Evolutionary conservation across 2,329 filamentous ascomycete species (phyloP).

Genomic region (Sphaerostilbella broomeana): DNA sequence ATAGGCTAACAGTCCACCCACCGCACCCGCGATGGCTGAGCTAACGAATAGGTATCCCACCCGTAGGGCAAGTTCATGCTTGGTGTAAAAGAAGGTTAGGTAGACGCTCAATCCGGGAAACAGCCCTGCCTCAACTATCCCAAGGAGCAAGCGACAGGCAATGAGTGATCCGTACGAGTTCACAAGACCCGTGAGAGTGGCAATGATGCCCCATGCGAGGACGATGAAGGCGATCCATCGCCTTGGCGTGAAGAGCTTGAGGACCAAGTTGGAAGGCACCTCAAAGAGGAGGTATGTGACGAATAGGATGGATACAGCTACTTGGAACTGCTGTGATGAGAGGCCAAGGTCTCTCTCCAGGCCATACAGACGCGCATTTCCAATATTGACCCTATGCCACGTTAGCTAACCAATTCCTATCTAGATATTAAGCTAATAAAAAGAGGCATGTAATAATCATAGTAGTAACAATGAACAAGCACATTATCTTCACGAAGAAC

Average conservation of each 20-base stretch:
- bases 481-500: background rate
- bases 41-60: conserved; percentile 68
- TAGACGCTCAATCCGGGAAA: conserved; percentile 65
- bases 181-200: conserved; percentile 63
- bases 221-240: conserved; percentile 61
- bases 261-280: conserved; percentile 57
- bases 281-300: conserved; percentile 58
- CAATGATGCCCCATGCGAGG: conserved; percentile 58
- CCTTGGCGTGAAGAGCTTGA: conserved; percentile 56
- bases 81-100: conserved; percentile 70
- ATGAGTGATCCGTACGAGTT: conserved; percentile 59
- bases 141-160: conserved; percentile 62
- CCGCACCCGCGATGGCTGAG: conserved; percentile 63
- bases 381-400: conserved; percentile 58
- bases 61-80: conserved; percentile 63
- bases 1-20: conserved; percentile 67
- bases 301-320: conserved; percentile 60
- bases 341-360: conserved; percentile 58
- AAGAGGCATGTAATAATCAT: background rate
- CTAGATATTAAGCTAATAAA: background rate
- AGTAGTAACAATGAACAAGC: too few relatives aligned
- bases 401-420: background rate
- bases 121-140: conserved; percentile 61
- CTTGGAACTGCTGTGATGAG: conserved; percentile 59
- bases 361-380: conserved; percentile 61